phyloP scores from a whole-genome alignment of 176 grass and related monocot genomes.

The Rhynchospora tenuis region DNA sequence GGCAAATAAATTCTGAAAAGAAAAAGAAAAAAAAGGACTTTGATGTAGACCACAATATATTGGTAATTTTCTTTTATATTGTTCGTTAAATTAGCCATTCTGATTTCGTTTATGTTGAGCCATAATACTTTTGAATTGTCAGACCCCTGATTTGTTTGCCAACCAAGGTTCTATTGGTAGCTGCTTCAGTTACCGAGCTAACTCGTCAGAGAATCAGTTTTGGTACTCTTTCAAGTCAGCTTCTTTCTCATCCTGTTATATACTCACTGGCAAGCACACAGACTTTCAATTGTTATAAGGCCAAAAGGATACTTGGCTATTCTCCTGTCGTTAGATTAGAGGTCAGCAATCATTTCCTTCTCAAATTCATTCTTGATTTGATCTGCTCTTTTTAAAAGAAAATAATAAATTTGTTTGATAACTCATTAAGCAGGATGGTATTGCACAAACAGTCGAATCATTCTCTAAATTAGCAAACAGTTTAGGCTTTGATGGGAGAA shows the following conservation, averaged over 20 bases:
- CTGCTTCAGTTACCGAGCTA: slow-evolving; percentile 33
- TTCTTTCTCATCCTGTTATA: slow-evolving; percentile 42
- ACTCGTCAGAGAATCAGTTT: slow-evolving; percentile 40
- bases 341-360: slow-evolving; percentile 46
- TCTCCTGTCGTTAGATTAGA: slow-evolving; percentile 62
- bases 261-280: slow-evolving; percentile 58
- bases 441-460: slow-evolving; percentile 42
- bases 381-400: background rate
- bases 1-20: background rate
- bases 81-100: background rate
- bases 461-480: slow-evolving; percentile 50
- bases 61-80: background rate
- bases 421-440: slow-evolving; percentile 58
- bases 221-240: slow-evolving; percentile 29
- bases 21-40: background rate
- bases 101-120: background rate
- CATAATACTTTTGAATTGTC: slow-evolving; percentile 31
- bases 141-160: slow-evolving; percentile 79
- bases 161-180: slow-evolving; percentile 40
- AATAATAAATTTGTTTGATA: slow-evolving; percentile 7
- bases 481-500: slow-evolving; percentile 37
- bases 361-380: slow-evolving; percentile 12
- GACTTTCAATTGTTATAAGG: slow-evolving; percentile 78
- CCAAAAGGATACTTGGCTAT: slow-evolving; percentile 65
- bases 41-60: background rate